Base-by-base conservation (phyloP, 179 eudicot species). In the Heliamphora pulchella region DNA sequence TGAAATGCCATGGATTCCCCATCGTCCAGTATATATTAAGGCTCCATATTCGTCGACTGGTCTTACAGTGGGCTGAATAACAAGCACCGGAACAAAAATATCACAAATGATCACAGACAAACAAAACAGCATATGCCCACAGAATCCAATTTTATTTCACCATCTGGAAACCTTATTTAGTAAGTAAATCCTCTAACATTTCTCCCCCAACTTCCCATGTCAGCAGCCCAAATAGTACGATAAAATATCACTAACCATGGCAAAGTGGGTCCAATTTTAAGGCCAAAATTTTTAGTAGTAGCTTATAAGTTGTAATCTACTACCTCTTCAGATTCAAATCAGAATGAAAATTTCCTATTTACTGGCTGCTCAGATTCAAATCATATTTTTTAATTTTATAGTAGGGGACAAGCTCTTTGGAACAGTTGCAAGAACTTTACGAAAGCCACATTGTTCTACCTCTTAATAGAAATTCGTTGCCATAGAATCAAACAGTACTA, bases 31-130 rank as follows among this genome's bases (percentile, higher is more conserved):
- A 85, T 94, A 92, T 68, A 92, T 76, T 62, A 94, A 80, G 48
- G 97, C 97, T 62, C 92, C 97, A 80, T 91, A 89, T 84, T 94
- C 98, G 70, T 94, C 97, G 73, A 86, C 81, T 31, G 93, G 91
- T 17, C 61, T 50, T 53, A 92, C 91, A 71, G 82, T 78, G 70
- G 93, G 91, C 91, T 92, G 87, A 81, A 84, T 44, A 74, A 68
- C 6, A 47, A 68, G 41, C 57, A 59, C 17, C 58, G 58, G 58
- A 54, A 54, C 5, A 39, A n/a, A 18, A 20, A 46, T 39, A 51
- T 7, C 44, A 43, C 0, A 11, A 46, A 57, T 48, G 51, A 20
- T 14, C 44, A 51, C 8, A 18, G 39, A 20, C 71, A 59, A 59
- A 61, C 5, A 76, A 46, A 43, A 65, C 5, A 44, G n/a, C 43